Evolutionary conservation across 1,284 basidiomycete genomes (phyloP).

Genomic region (Wallemia mellicola): DNA sequence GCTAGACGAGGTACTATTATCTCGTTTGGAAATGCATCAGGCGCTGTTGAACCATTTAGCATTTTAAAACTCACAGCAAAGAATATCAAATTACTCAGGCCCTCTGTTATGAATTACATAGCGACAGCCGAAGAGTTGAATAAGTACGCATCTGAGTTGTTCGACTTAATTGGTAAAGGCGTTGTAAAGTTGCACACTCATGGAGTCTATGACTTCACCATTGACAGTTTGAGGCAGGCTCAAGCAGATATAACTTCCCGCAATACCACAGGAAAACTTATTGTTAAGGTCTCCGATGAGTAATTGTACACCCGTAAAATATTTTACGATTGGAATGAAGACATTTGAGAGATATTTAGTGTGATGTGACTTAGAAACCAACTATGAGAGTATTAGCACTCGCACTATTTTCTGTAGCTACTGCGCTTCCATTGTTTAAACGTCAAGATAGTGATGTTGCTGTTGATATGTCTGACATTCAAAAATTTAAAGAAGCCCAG

Average conservation of each 20-base stretch:
- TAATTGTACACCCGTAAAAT: not conserved
- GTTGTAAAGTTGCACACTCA: constrained; percentile 38
- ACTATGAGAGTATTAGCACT: not conserved
- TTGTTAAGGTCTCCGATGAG: not conserved
- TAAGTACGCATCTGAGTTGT: constrained; percentile 34
- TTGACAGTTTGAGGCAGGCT: constrained; percentile 43
- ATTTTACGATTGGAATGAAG: not conserved
- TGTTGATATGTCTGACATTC: not conserved
- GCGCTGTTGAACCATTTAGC: constrained; percentile 37
- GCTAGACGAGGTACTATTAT: constrained; percentile 55
- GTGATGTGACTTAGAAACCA: not conserved
- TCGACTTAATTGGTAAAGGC: constrained; percentile 29
- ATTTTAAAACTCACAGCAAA: constrained; percentile 46
- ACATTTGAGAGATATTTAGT: not conserved
- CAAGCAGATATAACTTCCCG: constrained; percentile 52
- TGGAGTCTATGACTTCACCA: constrained; percentile 53
- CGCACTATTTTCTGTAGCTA: too few relatives aligned
- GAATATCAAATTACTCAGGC: constrained; percentile 48
- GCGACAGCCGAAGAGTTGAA: constrained; percentile 37
- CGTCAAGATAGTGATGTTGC: not conserved
- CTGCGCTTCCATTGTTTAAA: not conserved
- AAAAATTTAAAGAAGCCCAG: not conserved
- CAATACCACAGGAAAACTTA: constrained; percentile 51
- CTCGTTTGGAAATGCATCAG: constrained; percentile 75
- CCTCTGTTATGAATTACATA: constrained; percentile 29